phyloP scores from a whole-genome alignment of 106 monocot species.

The Dendrobium nobile region DNA sequence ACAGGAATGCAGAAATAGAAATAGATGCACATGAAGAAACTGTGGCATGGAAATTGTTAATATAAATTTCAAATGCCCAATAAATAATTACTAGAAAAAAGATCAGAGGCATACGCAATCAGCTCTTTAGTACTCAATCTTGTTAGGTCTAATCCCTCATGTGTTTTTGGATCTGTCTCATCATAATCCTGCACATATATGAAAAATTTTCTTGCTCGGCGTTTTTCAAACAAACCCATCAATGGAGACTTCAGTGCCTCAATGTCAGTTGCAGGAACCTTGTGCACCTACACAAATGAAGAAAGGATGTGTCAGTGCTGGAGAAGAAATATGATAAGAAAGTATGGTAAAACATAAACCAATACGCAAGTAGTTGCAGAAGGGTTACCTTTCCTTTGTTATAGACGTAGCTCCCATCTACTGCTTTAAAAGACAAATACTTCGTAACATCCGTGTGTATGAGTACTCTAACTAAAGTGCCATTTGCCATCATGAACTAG shows the following conservation, averaged over 20 bases:
- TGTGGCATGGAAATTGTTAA: neutral
- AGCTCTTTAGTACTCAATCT: constrained; percentile 44
- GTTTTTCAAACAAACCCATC: constrained; percentile 61
- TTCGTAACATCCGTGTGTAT: constrained; percentile 96
- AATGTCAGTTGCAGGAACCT: constrained; percentile 58
- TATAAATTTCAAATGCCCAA: neutral
- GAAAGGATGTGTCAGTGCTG: neutral
- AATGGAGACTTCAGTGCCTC: constrained; percentile 58
- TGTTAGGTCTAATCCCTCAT: constrained; percentile 48
- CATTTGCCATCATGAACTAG: constrained; percentile 99
- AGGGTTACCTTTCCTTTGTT: constrained; percentile 82
- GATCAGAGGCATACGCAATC: constrained; percentile 27
- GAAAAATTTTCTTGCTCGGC: constrained; percentile 50
- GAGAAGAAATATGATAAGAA: neutral
- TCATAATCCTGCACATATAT: constrained; percentile 57
- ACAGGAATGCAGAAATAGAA: neutral
- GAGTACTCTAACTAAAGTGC: constrained; percentile 79
- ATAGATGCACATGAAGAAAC: neutral
- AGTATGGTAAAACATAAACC: neutral
- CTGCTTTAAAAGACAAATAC: constrained; percentile 89
- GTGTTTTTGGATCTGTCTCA: constrained; percentile 48
- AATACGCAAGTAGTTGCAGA: constrained; percentile 8
- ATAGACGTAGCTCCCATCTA: constrained; percentile 91
- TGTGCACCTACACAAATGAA: constrained; percentile 37
- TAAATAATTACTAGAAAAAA: neutral